Evolutionary conservation across 2,329 filamentous ascomycete genomes (phyloP), one percentile per base, ranked within the genome.

Genomic region (Didymella arachidicola): DNA sequence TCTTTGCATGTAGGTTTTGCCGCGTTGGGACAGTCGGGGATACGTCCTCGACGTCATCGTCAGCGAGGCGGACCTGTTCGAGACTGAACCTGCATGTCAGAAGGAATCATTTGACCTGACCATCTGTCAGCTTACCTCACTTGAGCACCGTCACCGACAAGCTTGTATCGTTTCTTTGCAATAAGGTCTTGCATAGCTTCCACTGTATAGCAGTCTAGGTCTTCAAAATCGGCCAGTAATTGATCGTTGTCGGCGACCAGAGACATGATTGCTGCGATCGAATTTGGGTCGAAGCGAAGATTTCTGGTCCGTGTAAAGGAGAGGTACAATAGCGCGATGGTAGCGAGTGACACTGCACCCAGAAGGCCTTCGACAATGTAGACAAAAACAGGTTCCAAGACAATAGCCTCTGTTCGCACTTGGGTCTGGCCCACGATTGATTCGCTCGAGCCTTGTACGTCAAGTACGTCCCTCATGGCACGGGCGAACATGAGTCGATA

Each of bases 301-400:
- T 64, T 64, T 5, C 62, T 53, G 1, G 34, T 54, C 8, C 70
- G 67, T 0, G 44, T 62, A 0, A 61, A 7, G 0, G 71, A 74
- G 1, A 72, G 32, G 16, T 66, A 64, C 0, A 77, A 25, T 1
- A 79, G 50, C 0, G 50, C 53, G 0, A 68, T 42, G 0, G 71
- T 60, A 6, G 67, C 59, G 0, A 78, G 0, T 0, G 68, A 67
- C 0, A 78, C 57, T 0, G 67, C 29, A 0, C 57, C 71, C 0
- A 81, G 63, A 1, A 81, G 49, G 0, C 63, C 74, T 18, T 78
- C 73, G 0, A 79, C 74, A 7, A 79, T 63, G 34, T 77, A 78
- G 0, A 72, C 69, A 39, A 81, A 81, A 0, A 72, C 57, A 0
- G 77, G 71, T 1, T 78, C 74, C 1, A 81, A 57, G 0, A 79